Base-by-base conservation (phyloP, 2,329 filamentous ascomycete genomes). In the Knufia fluminis region DNA sequence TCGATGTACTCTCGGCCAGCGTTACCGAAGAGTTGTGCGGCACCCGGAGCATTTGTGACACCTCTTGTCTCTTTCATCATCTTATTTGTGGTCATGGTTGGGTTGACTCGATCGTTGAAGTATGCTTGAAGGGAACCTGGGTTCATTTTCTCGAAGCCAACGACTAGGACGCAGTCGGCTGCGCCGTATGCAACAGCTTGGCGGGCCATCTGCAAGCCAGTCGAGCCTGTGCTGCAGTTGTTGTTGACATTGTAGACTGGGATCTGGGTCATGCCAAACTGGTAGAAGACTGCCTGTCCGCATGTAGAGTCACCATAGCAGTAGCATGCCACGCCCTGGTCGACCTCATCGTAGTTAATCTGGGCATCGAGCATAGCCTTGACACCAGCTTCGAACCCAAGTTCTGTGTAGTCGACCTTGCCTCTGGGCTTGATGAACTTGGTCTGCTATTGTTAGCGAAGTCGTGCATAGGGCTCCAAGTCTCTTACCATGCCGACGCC, bases 201-300 rank as follows among this genome's bases (percentile, higher is more conserved):
- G 28, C 89, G 76, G 1, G 78, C 92, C 77, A 97, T 84, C 64
- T 83, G 82, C 51, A 97, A 72, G 7, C 91, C 92, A 0, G 91
- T 95, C 3, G 84, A 89, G n/a, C 91, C 92, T 0, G 91, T 97
- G 3, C 86, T 87, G 76, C 91, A 97, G 74, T 96, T 96, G 77
- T 97, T 97, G 78, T 96, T 97, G 64, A 95, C 88, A 64, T 97
- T 97, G 76, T 94, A 90, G 65, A 97, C 88, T 62, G 91, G 91
- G 60, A 97, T 96, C 63, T 85, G 77, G 38, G 90, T 96, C 83
- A 97, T 90, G 72, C 91, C 92, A 68, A 97, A 96, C 71, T 97
- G 91, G 72, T 97, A 97, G 71, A 97, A 96, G 63, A 97, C 90
- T 57, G 91, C 84, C 74, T 97, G 91, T 42, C 91, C 91, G 69